Evolutionary conservation across 2,329 filamentous ascomycete genomes (phyloP), one percentile per base, ranked within the genome.

Genomic region (Verticillium nubilum): DNA sequence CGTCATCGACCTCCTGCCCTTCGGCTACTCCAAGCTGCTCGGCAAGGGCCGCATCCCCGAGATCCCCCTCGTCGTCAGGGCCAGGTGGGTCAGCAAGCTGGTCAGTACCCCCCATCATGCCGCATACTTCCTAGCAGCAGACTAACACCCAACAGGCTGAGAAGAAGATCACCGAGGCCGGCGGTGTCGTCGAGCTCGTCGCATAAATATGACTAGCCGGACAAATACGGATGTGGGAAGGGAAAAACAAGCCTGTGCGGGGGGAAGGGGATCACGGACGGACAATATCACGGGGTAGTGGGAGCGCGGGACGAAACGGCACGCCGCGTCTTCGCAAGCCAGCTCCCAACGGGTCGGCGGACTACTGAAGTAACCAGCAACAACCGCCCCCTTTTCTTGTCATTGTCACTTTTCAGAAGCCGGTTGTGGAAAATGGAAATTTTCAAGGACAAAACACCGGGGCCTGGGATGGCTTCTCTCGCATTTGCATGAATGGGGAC

Each of bases 11-110:
- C 91, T 99, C 78, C 89, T 98, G 67, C 86, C 92, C 72, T 89
- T 97, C 79, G 95, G 96, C 72, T 99, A 98, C 88, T 91, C 92
- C 76, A 99, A 99, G 86, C 88, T 99, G 69, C 90, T 99, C 76
- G 96, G 95, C 78, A 99, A 99, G 88, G 95, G 95, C 80, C 89
- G 94, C 75, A 84, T 98, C 73, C 94, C 95, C 74, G 84, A 94
- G 75, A 86, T 98, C 73, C 95, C 95, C 69, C 80, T 99, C 73
- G 91, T 99, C 73, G 93, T 99, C 69, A 91, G 91, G 76, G 94
- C 95, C 70, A 86, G 95, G 78, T 98, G 92, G 85, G 91, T 99
- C 81, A 92, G 88, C 86, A 90, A 90, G 78, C 88, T 97, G 78
- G 52, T 53, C 15, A 19, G 52, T 53, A 53, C 25, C 27, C 13